Evolutionary conservation across 2,329 filamentous ascomycete species (phyloP).

Genomic region (Magnaporthiopsis poae): DNA sequence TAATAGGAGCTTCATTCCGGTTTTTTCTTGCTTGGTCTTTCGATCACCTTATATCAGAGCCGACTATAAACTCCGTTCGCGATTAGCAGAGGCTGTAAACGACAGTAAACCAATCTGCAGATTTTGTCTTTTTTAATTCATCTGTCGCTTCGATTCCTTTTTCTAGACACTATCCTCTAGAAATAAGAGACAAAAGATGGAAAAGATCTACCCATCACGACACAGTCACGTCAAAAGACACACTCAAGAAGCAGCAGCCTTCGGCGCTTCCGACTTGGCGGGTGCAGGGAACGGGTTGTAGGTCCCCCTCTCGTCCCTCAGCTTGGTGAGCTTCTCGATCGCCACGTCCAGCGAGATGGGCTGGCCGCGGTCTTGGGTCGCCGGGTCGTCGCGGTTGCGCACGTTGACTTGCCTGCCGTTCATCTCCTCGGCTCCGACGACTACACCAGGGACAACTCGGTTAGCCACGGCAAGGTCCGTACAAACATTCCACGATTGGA

Average conservation of each 20-base stretch:
- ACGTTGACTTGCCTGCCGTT: slow-evolving; percentile 18
- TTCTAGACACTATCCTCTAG: not conserved
- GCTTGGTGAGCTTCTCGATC: slow-evolving; percentile 42
- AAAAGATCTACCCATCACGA: not conserved
- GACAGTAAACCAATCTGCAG: not conserved
- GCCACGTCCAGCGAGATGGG: slow-evolving; percentile 48
- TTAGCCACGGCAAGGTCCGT: not conserved
- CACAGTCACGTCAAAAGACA: not conserved
- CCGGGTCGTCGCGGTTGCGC: slow-evolving; percentile 34
- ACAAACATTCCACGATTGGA: not conserved
- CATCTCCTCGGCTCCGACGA: slow-evolving; percentile 18
- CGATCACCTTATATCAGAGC: too few relatives aligned
- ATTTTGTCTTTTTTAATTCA: not conserved
- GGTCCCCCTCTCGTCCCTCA: slow-evolving; percentile 37
- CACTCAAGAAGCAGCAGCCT: slow-evolving; percentile 5
- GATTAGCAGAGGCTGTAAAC: not conserved
- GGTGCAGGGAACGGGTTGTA: slow-evolving; percentile 27
- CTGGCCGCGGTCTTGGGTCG: slow-evolving; percentile 51
- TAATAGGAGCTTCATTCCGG: not conserved
- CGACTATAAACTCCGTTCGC: not conserved
- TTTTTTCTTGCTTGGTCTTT: not conserved
- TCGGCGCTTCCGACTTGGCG: slow-evolving; percentile 10
- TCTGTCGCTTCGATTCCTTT: not conserved
- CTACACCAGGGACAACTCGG: not conserved
- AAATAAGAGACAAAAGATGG: not conserved